Conservation (phyloP, 371 early-diverging fungal genomes). For the Choanephora cucurbitarum region DNA sequence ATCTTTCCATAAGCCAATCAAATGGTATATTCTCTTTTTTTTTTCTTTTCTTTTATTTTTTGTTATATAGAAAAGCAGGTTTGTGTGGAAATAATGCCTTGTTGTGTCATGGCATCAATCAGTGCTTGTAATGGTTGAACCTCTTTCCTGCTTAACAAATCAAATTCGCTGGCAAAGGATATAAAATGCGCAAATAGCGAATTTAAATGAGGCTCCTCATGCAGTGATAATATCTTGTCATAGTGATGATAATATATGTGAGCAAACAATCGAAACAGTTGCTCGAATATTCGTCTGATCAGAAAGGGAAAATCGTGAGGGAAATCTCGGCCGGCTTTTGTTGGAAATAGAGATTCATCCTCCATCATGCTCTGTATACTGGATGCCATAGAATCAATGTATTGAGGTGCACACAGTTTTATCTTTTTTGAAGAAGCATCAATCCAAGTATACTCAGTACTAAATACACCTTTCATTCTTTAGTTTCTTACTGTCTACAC, state of each 20-base stretch:
- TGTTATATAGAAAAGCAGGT: not conserved
- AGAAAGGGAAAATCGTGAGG: slow-evolving; percentile 76
- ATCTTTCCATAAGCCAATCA: no score
- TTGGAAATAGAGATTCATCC: slow-evolving; percentile 89
- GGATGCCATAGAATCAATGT: slow-evolving; percentile 91
- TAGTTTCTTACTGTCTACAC: no score
- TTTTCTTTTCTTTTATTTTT: no score
- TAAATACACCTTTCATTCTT: no score
- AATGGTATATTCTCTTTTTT: no score
- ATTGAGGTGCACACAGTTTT: slow-evolving; percentile 90
- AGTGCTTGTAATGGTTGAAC: slow-evolving; percentile 79
- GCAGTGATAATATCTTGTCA: slow-evolving; percentile 78
- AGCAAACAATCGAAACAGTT: slow-evolving; percentile 88
- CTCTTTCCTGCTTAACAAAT: slow-evolving; percentile 91
- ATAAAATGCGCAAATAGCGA: slow-evolving; percentile 93
- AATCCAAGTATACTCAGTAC: slow-evolving; percentile 88
- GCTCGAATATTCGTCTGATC: slow-evolving; percentile 74
- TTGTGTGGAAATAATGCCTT: slow-evolving; percentile 37
- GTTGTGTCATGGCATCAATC: slow-evolving; percentile 68
- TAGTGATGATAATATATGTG: slow-evolving; percentile 96
- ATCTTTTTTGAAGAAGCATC: slow-evolving; percentile 83
- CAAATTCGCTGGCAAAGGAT: slow-evolving; percentile 90
- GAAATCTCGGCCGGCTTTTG: slow-evolving; percentile 76
- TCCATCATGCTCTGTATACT: slow-evolving; percentile 86
- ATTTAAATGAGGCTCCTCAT: slow-evolving; percentile 90